These are phyloP conservation scores for Fusarium sp. DNA, from an alignment of 2,329 filamentous ascomycete genomes.

Conservation along the genomic window DNA sequence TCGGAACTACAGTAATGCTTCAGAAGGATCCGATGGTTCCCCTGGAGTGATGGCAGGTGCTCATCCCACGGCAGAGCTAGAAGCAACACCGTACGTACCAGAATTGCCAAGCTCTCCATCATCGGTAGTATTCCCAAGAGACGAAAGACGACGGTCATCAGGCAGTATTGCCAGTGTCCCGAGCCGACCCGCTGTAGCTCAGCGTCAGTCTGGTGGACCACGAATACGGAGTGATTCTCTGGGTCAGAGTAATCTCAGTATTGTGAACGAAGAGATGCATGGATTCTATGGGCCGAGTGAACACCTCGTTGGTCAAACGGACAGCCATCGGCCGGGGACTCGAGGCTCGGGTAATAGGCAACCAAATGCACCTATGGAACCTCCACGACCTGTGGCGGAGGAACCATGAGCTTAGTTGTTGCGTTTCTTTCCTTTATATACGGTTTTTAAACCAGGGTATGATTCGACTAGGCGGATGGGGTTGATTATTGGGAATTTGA, in stretches of 20 bases:
- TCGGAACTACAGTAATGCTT: slow-evolving; percentile 57
- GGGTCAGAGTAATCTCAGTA: slow-evolving; percentile 37
- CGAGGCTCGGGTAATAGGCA: slow-evolving; percentile 6
- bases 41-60: slow-evolving; percentile 38
- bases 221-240: slow-evolving; percentile 40
- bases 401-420: not conserved
- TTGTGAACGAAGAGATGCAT: slow-evolving; percentile 60
- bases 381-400: not conserved
- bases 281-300: slow-evolving; percentile 58
- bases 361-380: not conserved
- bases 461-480: not conserved
- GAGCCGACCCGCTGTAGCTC: slow-evolving; percentile 39
- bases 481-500: slow-evolving; percentile 1
- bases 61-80: slow-evolving; percentile 50
- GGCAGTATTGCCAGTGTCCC: slow-evolving; percentile 34
- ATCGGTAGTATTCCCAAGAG: slow-evolving; percentile 26
- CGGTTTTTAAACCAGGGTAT: not conserved
- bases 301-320: slow-evolving; percentile 55
- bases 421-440: not conserved
- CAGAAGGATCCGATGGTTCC: slow-evolving; percentile 53
- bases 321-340: slow-evolving; percentile 35
- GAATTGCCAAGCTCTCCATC: slow-evolving; percentile 51
- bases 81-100: slow-evolving; percentile 47
- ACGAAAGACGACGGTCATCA: slow-evolving; percentile 44
- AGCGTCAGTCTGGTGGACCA: slow-evolving; percentile 45